Conservation (phyloP, 306 rosid genomes). For the Prunus padus region DNA sequence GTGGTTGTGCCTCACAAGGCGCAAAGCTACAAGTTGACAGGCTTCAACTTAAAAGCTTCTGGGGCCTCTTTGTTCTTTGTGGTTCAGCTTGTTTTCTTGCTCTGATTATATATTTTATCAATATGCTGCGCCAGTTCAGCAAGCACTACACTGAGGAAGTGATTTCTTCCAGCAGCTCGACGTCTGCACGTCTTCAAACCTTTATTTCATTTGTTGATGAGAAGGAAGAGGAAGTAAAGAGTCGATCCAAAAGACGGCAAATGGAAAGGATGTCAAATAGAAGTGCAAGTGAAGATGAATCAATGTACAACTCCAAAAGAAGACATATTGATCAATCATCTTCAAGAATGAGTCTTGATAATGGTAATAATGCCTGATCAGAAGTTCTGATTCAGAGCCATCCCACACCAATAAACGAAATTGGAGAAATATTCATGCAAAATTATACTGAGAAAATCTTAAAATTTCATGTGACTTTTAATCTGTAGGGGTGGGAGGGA, state of each 20-base stretch:
- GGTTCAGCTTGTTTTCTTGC: slow-evolving; percentile 72
- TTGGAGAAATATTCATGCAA: too few species aligned
- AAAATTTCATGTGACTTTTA: background rate
- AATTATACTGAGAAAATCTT: background rate
- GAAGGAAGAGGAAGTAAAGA: slow-evolving; percentile 54
- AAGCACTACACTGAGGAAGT: slow-evolving; percentile 38
- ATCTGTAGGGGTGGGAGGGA: background rate
- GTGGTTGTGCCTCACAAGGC: slow-evolving; percentile 69
- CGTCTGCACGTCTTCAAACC: slow-evolving; percentile 42
- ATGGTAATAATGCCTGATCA: slow-evolving; percentile 3
- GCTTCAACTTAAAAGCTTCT: slow-evolving; percentile 71
- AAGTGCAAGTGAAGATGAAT: slow-evolving; percentile 35
- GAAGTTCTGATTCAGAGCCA: background rate
- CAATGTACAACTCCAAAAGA: slow-evolving; percentile 29
- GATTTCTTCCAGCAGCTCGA: slow-evolving; percentile 23
- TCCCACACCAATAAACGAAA: background rate
- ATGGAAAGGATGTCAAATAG: slow-evolving; percentile 54
- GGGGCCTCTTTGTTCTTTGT: slow-evolving; percentile 76
- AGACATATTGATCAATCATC: slow-evolving; percentile 15
- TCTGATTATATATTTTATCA: slow-evolving; percentile 45
- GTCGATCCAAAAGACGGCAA: slow-evolving; percentile 55
- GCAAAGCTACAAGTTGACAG: slow-evolving; percentile 67
- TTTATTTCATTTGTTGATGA: slow-evolving; percentile 73
- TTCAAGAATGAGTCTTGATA: background rate
- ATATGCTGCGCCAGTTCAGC: slow-evolving; percentile 54